Conservation (phyloP, 352 stramenopile species). For the Peronospora tabacina region DNA sequence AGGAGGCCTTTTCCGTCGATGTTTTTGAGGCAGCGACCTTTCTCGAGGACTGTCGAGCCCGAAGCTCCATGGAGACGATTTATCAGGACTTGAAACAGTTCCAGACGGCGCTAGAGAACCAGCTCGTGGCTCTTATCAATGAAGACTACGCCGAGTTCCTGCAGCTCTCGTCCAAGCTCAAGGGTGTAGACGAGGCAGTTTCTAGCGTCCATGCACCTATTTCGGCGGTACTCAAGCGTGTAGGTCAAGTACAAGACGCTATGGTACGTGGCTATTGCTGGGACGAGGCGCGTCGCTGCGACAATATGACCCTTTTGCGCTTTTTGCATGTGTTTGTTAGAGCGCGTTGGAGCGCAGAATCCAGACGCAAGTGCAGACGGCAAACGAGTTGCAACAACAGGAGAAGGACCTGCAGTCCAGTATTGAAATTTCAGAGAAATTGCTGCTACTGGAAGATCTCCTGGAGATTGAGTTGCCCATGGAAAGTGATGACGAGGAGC, state of each 20-base stretch:
- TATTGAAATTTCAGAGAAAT: constrained; percentile 66
- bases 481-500: constrained; percentile 25
- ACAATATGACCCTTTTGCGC: constrained; percentile 4
- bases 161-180: constrained; percentile 82
- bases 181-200: constrained; percentile 80
- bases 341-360: constrained; percentile 47
- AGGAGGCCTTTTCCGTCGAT: constrained; percentile 68
- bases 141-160: constrained; percentile 86
- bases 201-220: constrained; percentile 69
- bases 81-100: constrained; percentile 80
- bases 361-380: constrained; percentile 38
- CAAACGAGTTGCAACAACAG: constrained; percentile 36
- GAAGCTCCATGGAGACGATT: constrained; percentile 77
- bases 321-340: constrained; percentile 14
- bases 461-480: constrained; percentile 49
- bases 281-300: background rate
- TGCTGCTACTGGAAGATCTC: constrained; percentile 67
- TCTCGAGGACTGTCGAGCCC: constrained; percentile 67
- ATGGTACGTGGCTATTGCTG: constrained; percentile 32
- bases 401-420: constrained; percentile 52
- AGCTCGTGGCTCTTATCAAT: constrained; percentile 87
- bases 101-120: constrained; percentile 81
- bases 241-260: constrained; percentile 56
- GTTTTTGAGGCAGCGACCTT: constrained; percentile 60
- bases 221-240: constrained; percentile 64